Evolutionary conservation across 192 early-diverging fungal species (phyloP), one percentile per base, ranked within the genome.

Genomic region (Coemansia sp.): DNA sequence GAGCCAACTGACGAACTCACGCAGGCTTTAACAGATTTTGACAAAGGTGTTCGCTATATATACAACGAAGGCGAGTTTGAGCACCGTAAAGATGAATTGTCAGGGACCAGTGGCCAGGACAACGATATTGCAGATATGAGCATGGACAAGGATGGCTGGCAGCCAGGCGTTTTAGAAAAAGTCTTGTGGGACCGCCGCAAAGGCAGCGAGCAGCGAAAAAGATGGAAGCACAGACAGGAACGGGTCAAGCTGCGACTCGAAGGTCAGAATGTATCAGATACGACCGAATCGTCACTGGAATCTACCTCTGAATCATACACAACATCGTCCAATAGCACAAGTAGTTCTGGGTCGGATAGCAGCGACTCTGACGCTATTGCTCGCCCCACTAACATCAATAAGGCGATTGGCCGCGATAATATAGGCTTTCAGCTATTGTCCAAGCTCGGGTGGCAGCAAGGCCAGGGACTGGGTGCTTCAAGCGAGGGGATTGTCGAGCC

Each of bases 391-490:
- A 56, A 24, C 53, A 61, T 74, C 23, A 70, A 74, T 57, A 62
- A 25, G 58, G 77, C 77, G 14, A 62, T 79, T 51, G 77, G 77
- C 1, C 73, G 71, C 55, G 70, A 69, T 21, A 79, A 79, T 32
- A 47, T 74, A 1, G 77, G 77, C n/a, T 79, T 79, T 52, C 61
- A 68, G 61, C 58, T 79, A 23, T 47, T 79, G 27, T 47, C 64
- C 8, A 79, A 79, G 50, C 71, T 79, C 35, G 77, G 77, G 14
- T 79, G 77, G 77, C 71, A 69, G 58, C 43, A 79, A 43, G 77
- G 77, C 14, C 64, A 73, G 55, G 77, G 77, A 0, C 55, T 79
- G 62, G 77, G 77, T 1, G 71, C 77, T 7, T 25, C 64, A 14
- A 63, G 62, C 38, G 62, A 73, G 4, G 77, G 77, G 3, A 79